phyloP scores from a whole-genome alignment of 2,329 filamentous ascomycete genomes.

The Ophiobolus disseminans region DNA sequence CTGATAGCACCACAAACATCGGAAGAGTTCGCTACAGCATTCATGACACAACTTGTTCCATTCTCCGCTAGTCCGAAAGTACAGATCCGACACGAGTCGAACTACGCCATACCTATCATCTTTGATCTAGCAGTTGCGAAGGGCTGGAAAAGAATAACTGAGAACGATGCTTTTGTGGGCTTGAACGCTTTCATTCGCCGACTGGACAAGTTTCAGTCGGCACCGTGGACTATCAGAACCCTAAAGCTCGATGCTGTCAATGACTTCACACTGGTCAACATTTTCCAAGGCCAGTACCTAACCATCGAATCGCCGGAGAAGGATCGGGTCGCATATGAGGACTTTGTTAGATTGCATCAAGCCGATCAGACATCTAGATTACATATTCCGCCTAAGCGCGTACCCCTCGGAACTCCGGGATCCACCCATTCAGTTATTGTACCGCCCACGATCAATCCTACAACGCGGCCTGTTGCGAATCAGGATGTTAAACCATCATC shows the following conservation, averaged over 20 bases:
- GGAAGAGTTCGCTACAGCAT: slow-evolving; percentile 47
- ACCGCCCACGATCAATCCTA: neutral
- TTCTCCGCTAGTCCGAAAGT: slow-evolving; percentile 59
- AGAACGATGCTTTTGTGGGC: slow-evolving; percentile 51
- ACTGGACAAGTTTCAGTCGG: slow-evolving; percentile 52
- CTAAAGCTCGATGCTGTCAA: slow-evolving; percentile 51
- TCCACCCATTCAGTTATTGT: neutral
- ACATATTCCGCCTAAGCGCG: slow-evolving; percentile 31
- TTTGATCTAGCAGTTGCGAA: slow-evolving; percentile 50
- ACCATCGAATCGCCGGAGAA: slow-evolving; percentile 52
- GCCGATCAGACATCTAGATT: slow-evolving; percentile 22
- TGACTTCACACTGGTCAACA: slow-evolving; percentile 53
- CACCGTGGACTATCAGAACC: slow-evolving; percentile 48
- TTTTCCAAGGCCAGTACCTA: slow-evolving; percentile 56
- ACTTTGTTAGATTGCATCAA: slow-evolving; percentile 50
- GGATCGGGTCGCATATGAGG: slow-evolving; percentile 45
- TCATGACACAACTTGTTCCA: slow-evolving; percentile 53
- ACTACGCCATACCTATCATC: slow-evolving; percentile 56
- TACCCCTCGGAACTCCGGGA: slow-evolving; percentile 38
- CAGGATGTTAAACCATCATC: neutral
- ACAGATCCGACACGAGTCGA: slow-evolving; percentile 61
- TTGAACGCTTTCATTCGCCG: slow-evolving; percentile 54
- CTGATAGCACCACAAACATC: slow-evolving; percentile 50
- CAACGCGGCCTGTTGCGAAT: neutral
- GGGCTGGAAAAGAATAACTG: slow-evolving; percentile 46